phyloP scores from a whole-genome alignment of 2,329 filamentous ascomycete genomes.

The Chaetomiaceae sp. region DNA sequence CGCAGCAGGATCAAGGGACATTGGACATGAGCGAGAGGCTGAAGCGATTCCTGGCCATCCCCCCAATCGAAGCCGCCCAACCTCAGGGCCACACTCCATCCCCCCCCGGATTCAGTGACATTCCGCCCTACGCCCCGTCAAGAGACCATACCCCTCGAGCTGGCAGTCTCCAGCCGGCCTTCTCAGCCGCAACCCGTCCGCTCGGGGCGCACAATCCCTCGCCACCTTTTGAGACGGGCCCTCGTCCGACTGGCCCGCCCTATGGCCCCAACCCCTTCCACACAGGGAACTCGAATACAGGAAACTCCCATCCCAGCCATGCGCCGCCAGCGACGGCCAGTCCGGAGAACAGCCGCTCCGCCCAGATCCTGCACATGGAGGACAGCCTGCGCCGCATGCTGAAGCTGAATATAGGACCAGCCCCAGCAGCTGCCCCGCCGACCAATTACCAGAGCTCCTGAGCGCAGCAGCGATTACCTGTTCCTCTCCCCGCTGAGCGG shows the following conservation, averaged over 20 bases:
- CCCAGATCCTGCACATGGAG: slow-evolving; percentile 48
- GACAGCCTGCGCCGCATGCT: slow-evolving; percentile 50
- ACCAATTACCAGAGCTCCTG: slow-evolving; percentile 18
- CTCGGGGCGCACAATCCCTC: neutral
- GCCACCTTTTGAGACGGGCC: neutral
- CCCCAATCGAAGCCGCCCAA: slow-evolving; percentile 2
- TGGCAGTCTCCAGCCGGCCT: neutral
- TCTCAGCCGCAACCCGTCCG: neutral
- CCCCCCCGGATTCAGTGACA: neutral
- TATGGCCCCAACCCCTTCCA: neutral
- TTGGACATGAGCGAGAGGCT: slow-evolving; percentile 44
- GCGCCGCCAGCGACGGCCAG: slow-evolving; percentile 11
- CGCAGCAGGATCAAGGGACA: slow-evolving; percentile 22
- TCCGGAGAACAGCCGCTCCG: slow-evolving; percentile 21
- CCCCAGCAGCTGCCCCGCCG: neutral
- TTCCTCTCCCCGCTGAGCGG: too few species aligned
- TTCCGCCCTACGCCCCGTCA: too few species aligned
- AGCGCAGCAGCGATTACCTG: too few species aligned
- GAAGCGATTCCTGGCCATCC: slow-evolving; percentile 47
- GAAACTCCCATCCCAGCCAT: neutral
- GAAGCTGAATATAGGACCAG: slow-evolving; percentile 30
- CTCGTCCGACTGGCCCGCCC: neutral
- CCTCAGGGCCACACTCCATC: neutral
- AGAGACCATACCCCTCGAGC: too few species aligned
- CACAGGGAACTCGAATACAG: too few species aligned